A percentile compares a stretch with the other conserved stretches of the same genome.
phyloP scores from a whole-genome alignment of 2,329 filamentous ascomycete species.

The Thermoascus crustaceus region DNA sequence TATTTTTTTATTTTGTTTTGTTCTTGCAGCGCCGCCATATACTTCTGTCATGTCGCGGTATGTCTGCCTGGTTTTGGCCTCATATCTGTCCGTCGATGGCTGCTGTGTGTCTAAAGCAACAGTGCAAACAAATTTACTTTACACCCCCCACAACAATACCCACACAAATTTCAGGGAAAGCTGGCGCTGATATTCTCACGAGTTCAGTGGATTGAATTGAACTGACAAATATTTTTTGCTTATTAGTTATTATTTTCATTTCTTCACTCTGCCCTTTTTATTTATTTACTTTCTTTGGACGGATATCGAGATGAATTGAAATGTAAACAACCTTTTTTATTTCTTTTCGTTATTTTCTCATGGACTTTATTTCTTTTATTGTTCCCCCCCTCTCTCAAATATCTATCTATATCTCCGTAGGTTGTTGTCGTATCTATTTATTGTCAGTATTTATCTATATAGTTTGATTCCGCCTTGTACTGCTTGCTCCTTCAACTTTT shows the following conservation, averaged over 20 bases:
- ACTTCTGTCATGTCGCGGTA: too few species aligned
- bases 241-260: conserved; percentile 3
- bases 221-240: too few species aligned
- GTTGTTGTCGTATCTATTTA: neutral
- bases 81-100: too few species aligned
- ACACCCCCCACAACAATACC: conserved; percentile 1
- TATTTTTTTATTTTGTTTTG: conserved; percentile 15
- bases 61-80: too few species aligned
- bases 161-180: conserved; percentile 1
- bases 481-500: too few species aligned
- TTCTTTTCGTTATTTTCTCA: conserved; percentile 8
- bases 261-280: conserved; percentile 7
- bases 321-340: conserved; percentile 10
- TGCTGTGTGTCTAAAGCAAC: too few species aligned
- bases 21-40: conserved; percentile 3
- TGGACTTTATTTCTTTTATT: conserved; percentile 6
- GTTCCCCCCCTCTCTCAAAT: neutral
- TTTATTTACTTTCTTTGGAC: conserved; percentile 7
- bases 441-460: too few species aligned
- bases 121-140: too few species aligned
- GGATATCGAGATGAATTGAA: conserved; percentile 1
- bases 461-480: too few species aligned
- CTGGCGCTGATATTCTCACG: conserved; percentile 1
- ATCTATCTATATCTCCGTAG: neutral
- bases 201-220: conserved; percentile 2